These are phyloP conservation scores for Helminthosporium solani DNA, from an alignment of 2,329 filamentous ascomycete genomes.

Conservation along the genomic window DNA sequence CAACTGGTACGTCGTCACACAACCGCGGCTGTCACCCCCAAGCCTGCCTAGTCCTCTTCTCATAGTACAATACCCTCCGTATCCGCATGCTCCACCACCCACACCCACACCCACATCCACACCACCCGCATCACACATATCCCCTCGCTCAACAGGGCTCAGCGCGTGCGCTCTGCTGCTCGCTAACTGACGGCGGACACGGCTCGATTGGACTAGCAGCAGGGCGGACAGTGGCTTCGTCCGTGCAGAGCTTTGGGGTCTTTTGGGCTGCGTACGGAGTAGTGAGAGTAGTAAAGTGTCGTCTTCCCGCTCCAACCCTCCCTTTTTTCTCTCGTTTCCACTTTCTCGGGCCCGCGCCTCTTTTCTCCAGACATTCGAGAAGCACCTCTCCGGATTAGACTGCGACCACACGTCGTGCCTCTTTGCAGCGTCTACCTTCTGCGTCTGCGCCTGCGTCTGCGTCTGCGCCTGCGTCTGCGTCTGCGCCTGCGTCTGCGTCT, in stretches of 20 bases:
- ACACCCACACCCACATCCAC: too few species aligned
- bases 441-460: too few species aligned
- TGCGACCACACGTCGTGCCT: background rate
- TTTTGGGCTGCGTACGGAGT: background rate
- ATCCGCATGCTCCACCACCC: too few species aligned
- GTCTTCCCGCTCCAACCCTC: slow-evolving; percentile 33
- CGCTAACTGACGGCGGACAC: slow-evolving; percentile 14
- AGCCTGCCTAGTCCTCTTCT: too few species aligned
- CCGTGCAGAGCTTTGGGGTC: slow-evolving; percentile 4
- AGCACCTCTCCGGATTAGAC: background rate
- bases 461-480: too few species aligned
- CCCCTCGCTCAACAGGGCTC: background rate
- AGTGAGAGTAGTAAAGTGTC: slow-evolving; percentile 33
- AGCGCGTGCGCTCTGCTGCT: too few species aligned
- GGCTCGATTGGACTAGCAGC: background rate
- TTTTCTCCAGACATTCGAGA: slow-evolving; percentile 5
- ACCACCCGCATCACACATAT: too few species aligned
- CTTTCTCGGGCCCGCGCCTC: slow-evolving; percentile 26
- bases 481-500: too few species aligned
- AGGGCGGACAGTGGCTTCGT: background rate
- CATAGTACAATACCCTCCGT: too few species aligned
- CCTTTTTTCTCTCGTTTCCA: slow-evolving; percentile 39
- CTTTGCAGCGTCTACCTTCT: background rate
- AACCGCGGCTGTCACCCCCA: too few species aligned
- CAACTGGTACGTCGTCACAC: too few species aligned